Conservation (phyloP, 2,329 filamentous ascomycete species). For the Aspergillus latus region DNA sequence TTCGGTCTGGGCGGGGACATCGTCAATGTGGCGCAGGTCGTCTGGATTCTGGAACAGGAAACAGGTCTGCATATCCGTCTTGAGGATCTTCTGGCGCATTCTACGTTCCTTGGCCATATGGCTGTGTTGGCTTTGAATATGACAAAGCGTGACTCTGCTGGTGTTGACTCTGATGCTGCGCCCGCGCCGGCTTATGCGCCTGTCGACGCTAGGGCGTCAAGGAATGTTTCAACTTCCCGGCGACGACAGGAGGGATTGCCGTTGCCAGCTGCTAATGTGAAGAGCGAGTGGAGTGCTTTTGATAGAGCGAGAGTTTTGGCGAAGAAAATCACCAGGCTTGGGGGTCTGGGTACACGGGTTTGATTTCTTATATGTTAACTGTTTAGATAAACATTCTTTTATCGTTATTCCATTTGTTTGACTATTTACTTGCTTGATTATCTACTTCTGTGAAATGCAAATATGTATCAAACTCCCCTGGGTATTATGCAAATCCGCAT, state of each 20-base stretch:
- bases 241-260: not conserved
- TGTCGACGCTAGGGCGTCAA: not conserved
- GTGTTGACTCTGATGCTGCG: conserved; percentile 13
- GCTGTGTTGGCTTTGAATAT: conserved; percentile 35
- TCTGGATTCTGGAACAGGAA: conserved; percentile 44
- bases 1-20: conserved; percentile 45
- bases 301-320: conserved; percentile 32
- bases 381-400: not conserved
- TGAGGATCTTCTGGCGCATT: conserved; percentile 43
- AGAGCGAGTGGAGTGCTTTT: conserved; percentile 23
- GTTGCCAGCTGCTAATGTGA: not conserved
- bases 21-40: conserved; percentile 42
- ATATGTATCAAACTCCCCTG: not conserved
- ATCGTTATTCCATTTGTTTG: not conserved
- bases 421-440: not conserved
- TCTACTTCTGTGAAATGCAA: not conserved
- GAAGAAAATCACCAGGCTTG: conserved; percentile 28
- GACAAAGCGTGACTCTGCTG: conserved; percentile 21
- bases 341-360: conserved; percentile 24
- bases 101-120: conserved; percentile 45
- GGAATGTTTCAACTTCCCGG: not conserved
- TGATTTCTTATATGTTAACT: conserved; percentile 18
- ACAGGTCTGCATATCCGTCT: conserved; percentile 37
- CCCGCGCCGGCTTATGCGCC: not conserved
- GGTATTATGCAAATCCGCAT: not conserved